Evolutionary conservation across 1,284 basidiomycete species (phyloP).

Genomic region (Leccinum angustisporum): DNA sequence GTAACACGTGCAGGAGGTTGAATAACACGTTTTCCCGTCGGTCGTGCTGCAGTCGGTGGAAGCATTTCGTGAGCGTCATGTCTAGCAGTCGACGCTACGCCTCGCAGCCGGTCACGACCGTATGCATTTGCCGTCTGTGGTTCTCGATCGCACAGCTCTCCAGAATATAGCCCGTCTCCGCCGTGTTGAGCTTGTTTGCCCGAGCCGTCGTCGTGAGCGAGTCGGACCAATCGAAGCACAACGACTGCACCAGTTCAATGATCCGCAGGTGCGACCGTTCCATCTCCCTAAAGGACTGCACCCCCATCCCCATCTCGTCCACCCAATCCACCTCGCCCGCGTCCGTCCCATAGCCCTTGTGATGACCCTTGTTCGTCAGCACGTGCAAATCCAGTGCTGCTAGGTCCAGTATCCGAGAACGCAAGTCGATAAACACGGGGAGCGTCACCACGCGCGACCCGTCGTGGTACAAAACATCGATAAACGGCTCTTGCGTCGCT

Average conservation of each 20-base stretch:
- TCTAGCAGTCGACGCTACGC: slow-evolving; percentile 86
- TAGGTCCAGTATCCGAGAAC: no score
- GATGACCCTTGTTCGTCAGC: no score
- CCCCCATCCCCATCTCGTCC: slow-evolving; percentile 30
- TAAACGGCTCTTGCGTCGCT: no score
- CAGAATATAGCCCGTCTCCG: slow-evolving; percentile 67
- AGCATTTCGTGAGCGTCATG: neutral
- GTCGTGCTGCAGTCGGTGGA: no score
- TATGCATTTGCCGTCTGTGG: slow-evolving; percentile 79
- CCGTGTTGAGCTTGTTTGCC: slow-evolving; percentile 66
- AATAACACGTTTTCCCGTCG: no score
- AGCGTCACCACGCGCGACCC: no score
- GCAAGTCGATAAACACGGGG: no score
- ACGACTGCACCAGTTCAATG: slow-evolving; percentile 86
- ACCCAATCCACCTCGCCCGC: slow-evolving; percentile 41
- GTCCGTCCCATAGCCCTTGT: slow-evolving; percentile 45
- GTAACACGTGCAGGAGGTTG: no score
- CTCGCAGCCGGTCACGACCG: slow-evolving; percentile 45
- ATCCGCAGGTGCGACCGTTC: slow-evolving; percentile 83
- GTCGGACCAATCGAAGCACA: slow-evolving; percentile 62
- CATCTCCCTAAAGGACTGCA: slow-evolving; percentile 62
- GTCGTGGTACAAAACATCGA: no score
- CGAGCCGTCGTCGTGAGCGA: slow-evolving; percentile 34
- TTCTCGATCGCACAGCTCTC: slow-evolving; percentile 83
- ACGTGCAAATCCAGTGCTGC: no score